These are phyloP conservation scores for Protomyces lactucae-debilis DNA, from an alignment of 1,139 yeast genomes.

Conservation along the genomic window DNA sequence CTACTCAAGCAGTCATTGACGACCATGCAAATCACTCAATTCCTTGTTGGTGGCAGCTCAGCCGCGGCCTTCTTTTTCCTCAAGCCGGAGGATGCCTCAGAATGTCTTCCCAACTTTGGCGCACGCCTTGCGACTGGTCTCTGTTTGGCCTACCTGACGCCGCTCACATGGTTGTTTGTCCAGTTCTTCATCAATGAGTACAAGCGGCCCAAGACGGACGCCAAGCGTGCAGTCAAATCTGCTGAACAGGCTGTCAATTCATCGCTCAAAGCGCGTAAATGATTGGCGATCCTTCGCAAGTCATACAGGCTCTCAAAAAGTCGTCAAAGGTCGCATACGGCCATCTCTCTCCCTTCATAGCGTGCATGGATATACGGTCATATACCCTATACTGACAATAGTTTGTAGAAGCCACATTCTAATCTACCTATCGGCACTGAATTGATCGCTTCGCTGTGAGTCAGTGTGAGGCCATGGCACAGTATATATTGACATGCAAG, in stretches of 20 bases:
- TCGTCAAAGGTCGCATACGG: too few relatives aligned
- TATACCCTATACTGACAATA: too few relatives aligned
- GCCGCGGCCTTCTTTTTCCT: constrained; percentile 62
- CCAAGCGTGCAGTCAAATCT: constrained; percentile 3
- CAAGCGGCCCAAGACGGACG: constrained; percentile 33
- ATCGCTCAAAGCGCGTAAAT: constrained; percentile 14
- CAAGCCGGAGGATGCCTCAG: constrained; percentile 53
- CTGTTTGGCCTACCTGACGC: constrained; percentile 63
- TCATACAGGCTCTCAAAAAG: background rate
- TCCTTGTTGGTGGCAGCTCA: constrained; percentile 63
- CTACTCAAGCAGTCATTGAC: constrained; percentile 59
- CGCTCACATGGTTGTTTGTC: constrained; percentile 64
- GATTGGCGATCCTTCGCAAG: background rate
- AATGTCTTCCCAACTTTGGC: constrained; percentile 35
- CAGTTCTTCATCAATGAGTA: constrained; percentile 67
- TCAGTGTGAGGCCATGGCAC: too few relatives aligned
- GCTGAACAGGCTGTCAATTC: constrained; percentile 34
- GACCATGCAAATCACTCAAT: constrained; percentile 65
- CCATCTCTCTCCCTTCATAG: too few relatives aligned
- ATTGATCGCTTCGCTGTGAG: too few relatives aligned
- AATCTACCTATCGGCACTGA: too few relatives aligned
- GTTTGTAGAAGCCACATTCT: too few relatives aligned
- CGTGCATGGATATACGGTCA: too few relatives aligned
- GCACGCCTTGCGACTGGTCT: constrained; percentile 64
- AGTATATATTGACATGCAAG: too few relatives aligned